phyloP scores from a whole-genome alignment of 345 rosid genomes.

The Toxicodendron radicans region DNA sequence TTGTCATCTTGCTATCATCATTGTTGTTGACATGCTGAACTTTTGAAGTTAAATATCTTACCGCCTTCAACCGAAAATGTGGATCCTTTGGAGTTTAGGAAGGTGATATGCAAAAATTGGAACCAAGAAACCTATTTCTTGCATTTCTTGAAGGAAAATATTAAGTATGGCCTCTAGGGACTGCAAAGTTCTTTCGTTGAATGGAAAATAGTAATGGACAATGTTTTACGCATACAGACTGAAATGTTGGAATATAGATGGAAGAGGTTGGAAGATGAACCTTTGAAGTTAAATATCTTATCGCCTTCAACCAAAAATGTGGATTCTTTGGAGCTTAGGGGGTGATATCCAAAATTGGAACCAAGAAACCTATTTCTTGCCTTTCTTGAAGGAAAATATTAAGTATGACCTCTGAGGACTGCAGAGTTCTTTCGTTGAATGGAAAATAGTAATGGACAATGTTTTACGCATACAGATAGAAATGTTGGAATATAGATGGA shows the following conservation, averaged over 20 bases:
- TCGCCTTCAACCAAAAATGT: conserved; percentile 44
- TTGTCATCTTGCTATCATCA: no score
- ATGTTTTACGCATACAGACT: no score
- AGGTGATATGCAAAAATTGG: no score
- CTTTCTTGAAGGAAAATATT: no score
- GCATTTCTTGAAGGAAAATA: no score
- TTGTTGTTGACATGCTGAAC: no score
- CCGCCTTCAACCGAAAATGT: conserved; percentile 45
- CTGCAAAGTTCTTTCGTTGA: no score
- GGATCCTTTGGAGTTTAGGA: conserved; percentile 63
- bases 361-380: no score
- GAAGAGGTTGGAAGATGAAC: conserved; percentile 69
- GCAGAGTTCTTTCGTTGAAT: conserved; percentile 7
- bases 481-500: conserved; percentile 67
- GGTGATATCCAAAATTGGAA: no score
- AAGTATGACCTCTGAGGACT: neutral
- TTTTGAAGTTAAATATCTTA: conserved; percentile 43
- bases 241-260: conserved; percentile 71
- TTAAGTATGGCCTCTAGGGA: no score
- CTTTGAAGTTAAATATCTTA: conserved; percentile 50
- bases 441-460: neutral
- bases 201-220: no score
- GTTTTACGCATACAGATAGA: conserved; percentile 48
- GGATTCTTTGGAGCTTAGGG: conserved; percentile 70
- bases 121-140: no score